phyloP scores from a whole-genome alignment of 495 filamentous ascomycete species.

The Penicillium longicatenatum region DNA sequence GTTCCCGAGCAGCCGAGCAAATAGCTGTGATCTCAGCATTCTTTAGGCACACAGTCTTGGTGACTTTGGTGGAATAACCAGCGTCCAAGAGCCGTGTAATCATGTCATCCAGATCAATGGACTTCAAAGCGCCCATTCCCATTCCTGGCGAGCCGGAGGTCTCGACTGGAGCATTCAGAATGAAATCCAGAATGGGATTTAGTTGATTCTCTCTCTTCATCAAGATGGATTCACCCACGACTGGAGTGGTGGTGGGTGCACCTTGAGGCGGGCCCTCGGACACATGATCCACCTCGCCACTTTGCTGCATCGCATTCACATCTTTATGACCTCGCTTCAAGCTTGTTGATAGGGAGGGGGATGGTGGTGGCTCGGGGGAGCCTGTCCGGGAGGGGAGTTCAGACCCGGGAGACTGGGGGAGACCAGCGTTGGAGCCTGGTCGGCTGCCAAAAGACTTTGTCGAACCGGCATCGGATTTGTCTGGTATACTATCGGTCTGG shows the following conservation, averaged over 20 bases:
- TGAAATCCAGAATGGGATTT: constrained; percentile 61
- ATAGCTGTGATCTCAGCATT: constrained; percentile 96
- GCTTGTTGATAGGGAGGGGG: constrained; percentile 79
- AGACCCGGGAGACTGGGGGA: constrained; percentile 39
- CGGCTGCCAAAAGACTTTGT: constrained; percentile 66
- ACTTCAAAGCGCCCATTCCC: constrained; percentile 73
- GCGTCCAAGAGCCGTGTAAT: constrained; percentile 93
- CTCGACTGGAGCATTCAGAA: constrained; percentile 44
- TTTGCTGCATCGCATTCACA: constrained; percentile 77
- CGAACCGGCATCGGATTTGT: constrained; percentile 76
- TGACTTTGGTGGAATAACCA: constrained; percentile 93
- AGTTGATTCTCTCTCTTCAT: constrained; percentile 74
- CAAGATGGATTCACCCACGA: constrained; percentile 61
- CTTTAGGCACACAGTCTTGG: constrained; percentile 94
- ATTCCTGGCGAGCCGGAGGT: constrained; percentile 46
- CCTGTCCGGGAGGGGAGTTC: constrained; percentile 43
- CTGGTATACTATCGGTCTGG: constrained; percentile 56
- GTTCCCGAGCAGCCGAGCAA: constrained; percentile 81
- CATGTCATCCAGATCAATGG: constrained; percentile 94
- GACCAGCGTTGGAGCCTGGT: constrained; percentile 41
- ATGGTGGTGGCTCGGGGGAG: constrained; percentile 78
- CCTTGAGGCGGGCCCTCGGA: constrained; percentile 87
- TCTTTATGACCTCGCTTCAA: constrained; percentile 76
- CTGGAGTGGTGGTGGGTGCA: constrained; percentile 53
- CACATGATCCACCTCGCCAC: constrained; percentile 90